phyloP scores from a whole-genome alignment of 306 rosid genomes.

The Sophora flavescens region DNA sequence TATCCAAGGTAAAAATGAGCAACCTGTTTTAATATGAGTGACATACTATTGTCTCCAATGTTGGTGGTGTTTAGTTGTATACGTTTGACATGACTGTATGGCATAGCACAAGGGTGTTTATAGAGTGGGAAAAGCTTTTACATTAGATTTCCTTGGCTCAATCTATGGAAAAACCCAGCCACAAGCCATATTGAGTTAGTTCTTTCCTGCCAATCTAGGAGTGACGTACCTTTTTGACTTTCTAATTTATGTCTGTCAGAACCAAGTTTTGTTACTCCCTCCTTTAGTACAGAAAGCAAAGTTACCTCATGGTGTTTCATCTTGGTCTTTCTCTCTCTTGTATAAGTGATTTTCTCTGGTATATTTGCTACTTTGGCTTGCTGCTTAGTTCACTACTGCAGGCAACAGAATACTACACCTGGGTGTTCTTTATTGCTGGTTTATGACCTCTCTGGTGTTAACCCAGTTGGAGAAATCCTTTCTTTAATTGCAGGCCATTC shows the following conservation, averaged over 20 bases:
- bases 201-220: constrained; percentile 36
- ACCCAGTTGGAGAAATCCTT: constrained; percentile 42
- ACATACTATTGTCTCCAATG: constrained; percentile 24
- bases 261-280: constrained; percentile 26
- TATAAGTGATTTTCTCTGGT: constrained; percentile 32
- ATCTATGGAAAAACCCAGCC: constrained; percentile 23
- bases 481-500: constrained; percentile 68
- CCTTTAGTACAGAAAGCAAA: constrained; percentile 9
- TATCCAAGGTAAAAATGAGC: constrained; percentile 72
- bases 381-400: constrained; percentile 40
- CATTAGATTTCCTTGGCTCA: constrained; percentile 28
- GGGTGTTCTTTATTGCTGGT: constrained; percentile 41
- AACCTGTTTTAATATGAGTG: constrained; percentile 39
- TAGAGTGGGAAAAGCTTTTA: constrained; percentile 18
- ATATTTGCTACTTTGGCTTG: constrained; percentile 25
- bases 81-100: constrained; percentile 36
- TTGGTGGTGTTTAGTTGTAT: constrained; percentile 32
- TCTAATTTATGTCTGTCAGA: background rate
- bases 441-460: constrained; percentile 32
- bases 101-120: constrained; percentile 4
- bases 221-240: constrained; percentile 17
- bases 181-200: constrained; percentile 19
- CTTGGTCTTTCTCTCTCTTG: constrained; percentile 17
- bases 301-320: background rate
- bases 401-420: constrained; percentile 25